phyloP scores from a whole-genome alignment of 768 basidiomycete species.

The Suillus tomentosus region DNA sequence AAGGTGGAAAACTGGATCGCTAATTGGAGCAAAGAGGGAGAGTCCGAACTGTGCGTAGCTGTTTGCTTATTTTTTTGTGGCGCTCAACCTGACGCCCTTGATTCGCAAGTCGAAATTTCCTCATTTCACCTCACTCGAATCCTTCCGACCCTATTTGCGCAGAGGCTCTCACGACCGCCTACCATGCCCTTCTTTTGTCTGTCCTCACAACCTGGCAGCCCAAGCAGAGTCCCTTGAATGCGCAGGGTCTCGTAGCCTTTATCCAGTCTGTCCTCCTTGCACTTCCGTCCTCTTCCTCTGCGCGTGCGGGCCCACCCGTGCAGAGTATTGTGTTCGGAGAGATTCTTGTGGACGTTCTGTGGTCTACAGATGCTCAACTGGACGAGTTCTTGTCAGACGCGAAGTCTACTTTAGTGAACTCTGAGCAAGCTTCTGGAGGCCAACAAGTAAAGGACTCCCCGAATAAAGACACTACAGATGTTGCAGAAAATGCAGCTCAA shows the following conservation, averaged over 20 bases:
- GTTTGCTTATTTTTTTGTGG: conserved; percentile 16
- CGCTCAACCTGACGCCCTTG: conserved; percentile 22
- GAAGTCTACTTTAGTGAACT: conserved; percentile 41
- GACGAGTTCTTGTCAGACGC: conserved; percentile 69
- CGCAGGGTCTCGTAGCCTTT: conserved; percentile 59
- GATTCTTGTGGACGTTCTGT: conserved; percentile 74
- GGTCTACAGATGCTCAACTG: conserved; percentile 77
- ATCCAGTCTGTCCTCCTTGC: conserved; percentile 59
- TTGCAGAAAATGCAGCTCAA: conserved; percentile 40
- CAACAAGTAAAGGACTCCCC: conserved; percentile 29
- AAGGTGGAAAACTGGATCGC: conserved; percentile 50
- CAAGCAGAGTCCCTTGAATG: conserved; percentile 43
- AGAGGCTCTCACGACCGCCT: conserved; percentile 64
- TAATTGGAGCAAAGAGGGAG: conserved; percentile 61
- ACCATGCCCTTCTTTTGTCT: conserved; percentile 67
- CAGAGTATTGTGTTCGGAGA: conserved; percentile 60
- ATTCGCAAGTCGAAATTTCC: conserved; percentile 55
- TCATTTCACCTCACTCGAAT: conserved; percentile 62
- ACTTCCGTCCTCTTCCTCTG: conserved; percentile 73
- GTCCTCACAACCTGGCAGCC: conserved; percentile 59
- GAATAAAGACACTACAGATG: conserved; percentile 8
- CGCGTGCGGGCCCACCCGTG: conserved; percentile 36
- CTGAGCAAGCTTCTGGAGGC: conserved; percentile 31
- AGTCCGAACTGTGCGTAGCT: conserved; percentile 57
- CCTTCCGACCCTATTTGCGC: conserved; percentile 51